Percentiles rank a stretch among this genome's conserved stretches.
Evolutionary conservation across 331 rosid genomes (phyloP).

Genomic region (Malus hybrid): DNA sequence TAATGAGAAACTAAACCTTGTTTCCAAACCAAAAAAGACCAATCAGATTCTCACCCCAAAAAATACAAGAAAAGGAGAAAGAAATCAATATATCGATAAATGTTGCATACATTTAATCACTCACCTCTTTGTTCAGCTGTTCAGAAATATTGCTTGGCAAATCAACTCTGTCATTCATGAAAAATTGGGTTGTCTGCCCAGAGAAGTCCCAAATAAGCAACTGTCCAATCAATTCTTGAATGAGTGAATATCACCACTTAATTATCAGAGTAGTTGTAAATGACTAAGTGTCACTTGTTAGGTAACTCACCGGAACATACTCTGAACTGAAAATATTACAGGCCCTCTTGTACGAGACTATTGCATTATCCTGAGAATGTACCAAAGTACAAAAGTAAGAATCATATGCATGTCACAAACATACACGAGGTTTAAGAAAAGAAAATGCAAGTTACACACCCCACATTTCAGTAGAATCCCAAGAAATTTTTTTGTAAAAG

Average conservation of each 20-base stretch:
- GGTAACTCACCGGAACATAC: conserved; percentile 49
- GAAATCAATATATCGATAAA: not conserved
- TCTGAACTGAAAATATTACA: conserved; percentile 51
- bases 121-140: conserved; percentile 58
- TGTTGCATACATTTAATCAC: conserved; percentile 1
- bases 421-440: not conserved
- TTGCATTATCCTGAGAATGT: conserved; percentile 58
- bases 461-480: not conserved
- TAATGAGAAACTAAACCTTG: not conserved
- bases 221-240: conserved; percentile 39
- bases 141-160: conserved; percentile 34
- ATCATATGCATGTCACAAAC: not conserved
- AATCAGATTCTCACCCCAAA: not conserved
- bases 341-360: conserved; percentile 55
- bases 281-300: conserved; percentile 13
- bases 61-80: not conserved
- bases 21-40: not conserved
- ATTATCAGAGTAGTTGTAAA: not conserved
- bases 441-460: not conserved
- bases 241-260: conserved; percentile 13
- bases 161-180: conserved; percentile 36
- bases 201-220: conserved; percentile 92
- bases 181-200: conserved; percentile 65
- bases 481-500: not conserved
- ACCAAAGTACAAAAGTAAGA: not conserved